Base-by-base conservation (phyloP, 352 stramenopile genomes). In the Phytophthora multivora region DNA sequence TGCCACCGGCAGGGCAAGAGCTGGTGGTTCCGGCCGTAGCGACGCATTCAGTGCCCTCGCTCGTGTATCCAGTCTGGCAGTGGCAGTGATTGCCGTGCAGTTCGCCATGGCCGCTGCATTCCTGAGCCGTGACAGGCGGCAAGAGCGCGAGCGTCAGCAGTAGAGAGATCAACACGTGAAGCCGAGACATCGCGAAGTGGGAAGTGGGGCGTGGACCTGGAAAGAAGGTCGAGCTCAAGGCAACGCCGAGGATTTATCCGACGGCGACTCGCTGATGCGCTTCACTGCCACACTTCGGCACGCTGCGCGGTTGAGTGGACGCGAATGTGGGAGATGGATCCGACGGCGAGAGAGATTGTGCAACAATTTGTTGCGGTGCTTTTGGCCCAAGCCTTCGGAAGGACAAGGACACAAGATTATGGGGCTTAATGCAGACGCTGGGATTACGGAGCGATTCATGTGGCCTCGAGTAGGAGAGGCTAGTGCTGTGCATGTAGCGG, bases 1-100 rank as follows among this genome's bases (percentile, higher is more conserved):
- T 72, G 16, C 71, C 76, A 30, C 72, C 68, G 12, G 62, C 61
- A 3, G 78, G 69, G 45, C 71, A 79, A 16, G 65, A 58, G 0
- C 51, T 40, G 8, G 59, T 53, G 12, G 69, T 48, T 21, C 52
- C 62, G 4, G 64, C 33, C 13, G 62, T 66, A 16, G 68, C 18
- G 31, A 79, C 38, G 35, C 69, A 80, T 33, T 86, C 71, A 36
- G 66, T 28, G 0, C 75, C 73, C 21, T 83, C 43, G 49, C 56
- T 79, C 38, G 72, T 63, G 61, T 84, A 81, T 31, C 74, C 71
- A 25, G 56, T 55, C 28, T 73, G 33, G 50, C 75, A 81, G 51
- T 79, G 73, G 57, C 72, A 87, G 50, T 85, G 69, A 49, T 78
- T 83, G 5, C 69, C 69, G 26, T 83, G 71, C 11, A 67, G 59